phyloP scores from a whole-genome alignment of 768 basidiomycete genomes.

The Leccinum fibrillosum region DNA sequence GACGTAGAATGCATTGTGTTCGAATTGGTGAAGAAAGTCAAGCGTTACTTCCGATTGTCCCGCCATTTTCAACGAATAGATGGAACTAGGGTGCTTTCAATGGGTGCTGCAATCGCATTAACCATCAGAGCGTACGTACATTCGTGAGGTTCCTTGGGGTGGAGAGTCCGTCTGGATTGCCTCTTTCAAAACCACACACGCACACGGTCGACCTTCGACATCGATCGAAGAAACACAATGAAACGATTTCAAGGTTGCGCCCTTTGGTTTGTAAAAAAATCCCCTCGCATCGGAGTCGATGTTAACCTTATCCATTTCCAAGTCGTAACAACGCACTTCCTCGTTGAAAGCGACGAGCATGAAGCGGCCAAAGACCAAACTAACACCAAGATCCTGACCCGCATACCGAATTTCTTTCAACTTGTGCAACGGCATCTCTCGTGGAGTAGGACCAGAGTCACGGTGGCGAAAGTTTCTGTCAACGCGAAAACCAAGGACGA shows the following conservation, averaged over 20 bases:
- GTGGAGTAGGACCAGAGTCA: background rate
- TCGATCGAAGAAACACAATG: conserved; percentile 11
- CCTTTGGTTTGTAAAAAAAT: conserved; percentile 6
- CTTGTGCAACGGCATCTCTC: background rate
- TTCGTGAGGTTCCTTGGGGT: background rate
- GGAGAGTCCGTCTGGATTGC: background rate
- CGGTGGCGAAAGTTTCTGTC: background rate
- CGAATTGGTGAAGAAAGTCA: conserved; percentile 11
- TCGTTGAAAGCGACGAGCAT: conserved; percentile 11
- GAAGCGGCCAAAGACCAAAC: conserved; percentile 6
- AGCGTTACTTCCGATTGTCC: conserved; percentile 3
- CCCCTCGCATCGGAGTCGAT: background rate
- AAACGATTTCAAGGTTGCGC: background rate
- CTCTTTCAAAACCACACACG: conserved; percentile 8
- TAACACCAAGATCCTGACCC: background rate
- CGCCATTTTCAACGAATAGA: conserved; percentile 3
- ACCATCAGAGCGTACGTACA: conserved; percentile 1
- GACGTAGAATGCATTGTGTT: background rate
- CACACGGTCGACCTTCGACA: conserved; percentile 12
- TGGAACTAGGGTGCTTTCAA: conserved; percentile 8
- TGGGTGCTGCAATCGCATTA: background rate
- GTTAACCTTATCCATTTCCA: background rate
- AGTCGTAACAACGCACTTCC: conserved; percentile 15
- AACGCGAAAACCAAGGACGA: conserved; percentile 10
- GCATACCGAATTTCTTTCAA: conserved; percentile 8